Base-by-base conservation (phyloP, 345 rosid genomes). In the Heritiera littoralis region DNA sequence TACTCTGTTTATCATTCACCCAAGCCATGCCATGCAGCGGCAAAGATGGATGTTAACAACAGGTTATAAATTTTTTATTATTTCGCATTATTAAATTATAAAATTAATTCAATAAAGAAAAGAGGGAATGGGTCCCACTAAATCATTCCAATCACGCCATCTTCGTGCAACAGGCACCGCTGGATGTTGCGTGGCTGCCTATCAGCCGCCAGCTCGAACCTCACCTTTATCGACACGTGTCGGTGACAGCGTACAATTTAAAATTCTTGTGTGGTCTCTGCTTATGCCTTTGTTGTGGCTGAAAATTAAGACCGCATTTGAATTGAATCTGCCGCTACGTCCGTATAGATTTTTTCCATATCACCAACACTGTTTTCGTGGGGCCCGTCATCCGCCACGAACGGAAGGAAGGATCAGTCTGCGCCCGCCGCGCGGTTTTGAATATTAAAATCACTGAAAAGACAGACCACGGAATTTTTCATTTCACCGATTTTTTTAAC, bases 201-300 rank as follows among this genome's bases (percentile, higher is more conserved):
- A 7, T 20, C 12, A 14, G 78, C 78, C 69, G 66, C 69, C 80
- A 35, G 35, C 41, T 77, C 45, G 46, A 56, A 18, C 78, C 78
- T 32, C 60, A 5, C 1, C 10, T n/a, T 17, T 7, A 4, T 0
- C 15, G 41, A 66, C 77, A 66, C 74, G 74, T 45, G 80, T 43
- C 65, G 0, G 6, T 20, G 58, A 15, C 2, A 59, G 51, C 30
- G 49, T 13, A 9, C 20, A 1, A 9, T 7, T 76, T 45, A 60
- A 2, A 3, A 11, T 48, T 38, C 61, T 35, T 46, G 3, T 18
- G 75, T 67, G 75, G 49, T 35, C 6, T 41, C 35, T 4, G 80
- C 35, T n/a, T 41, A 0, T 5, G 43, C 59, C 8, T 17, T 54
- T 54, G 58, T 43, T 70, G 76, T 78, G 81, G 81, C 70, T 78